Percentiles rank a stretch among this genome's conserved stretches.
Conservation (phyloP, 2,329 filamentous ascomycete species). For the Daldinia sp. region DNA sequence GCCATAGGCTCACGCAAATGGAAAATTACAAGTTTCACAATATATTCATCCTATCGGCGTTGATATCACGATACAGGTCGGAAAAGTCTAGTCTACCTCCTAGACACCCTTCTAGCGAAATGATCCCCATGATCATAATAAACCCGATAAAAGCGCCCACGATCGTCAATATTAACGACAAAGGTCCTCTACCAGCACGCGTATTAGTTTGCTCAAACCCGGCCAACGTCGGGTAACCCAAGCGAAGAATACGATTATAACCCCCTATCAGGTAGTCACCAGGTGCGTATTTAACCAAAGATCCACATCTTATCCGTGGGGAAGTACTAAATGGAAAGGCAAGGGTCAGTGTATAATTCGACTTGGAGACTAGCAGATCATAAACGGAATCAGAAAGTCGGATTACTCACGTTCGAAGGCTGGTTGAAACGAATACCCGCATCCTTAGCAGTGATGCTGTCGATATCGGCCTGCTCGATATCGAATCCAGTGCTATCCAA, state of each 20-base stretch:
- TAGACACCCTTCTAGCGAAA: conserved; percentile 37
- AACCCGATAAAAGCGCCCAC: conserved; percentile 24
- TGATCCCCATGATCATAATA: conserved; percentile 24
- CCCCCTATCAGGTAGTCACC: not conserved
- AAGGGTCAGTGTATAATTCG: conserved; percentile 24
- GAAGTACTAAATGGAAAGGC: conserved; percentile 58
- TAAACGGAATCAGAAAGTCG: not conserved
- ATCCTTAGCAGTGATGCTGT: conserved; percentile 72
- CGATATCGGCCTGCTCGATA: conserved; percentile 70
- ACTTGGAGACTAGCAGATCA: not conserved
- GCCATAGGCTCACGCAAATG: conserved; percentile 29
- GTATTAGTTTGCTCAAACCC: conserved; percentile 4
- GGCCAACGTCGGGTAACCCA: conserved; percentile 3
- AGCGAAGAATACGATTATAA: not conserved
- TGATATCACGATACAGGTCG: conserved; percentile 36
- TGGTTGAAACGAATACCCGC: conserved; percentile 78
- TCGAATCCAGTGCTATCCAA: conserved; percentile 73
- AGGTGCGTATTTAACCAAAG: conserved; percentile 56
- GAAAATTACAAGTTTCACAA: conserved; percentile 23
- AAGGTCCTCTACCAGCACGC: conserved; percentile 21
- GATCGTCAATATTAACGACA: conserved; percentile 5
- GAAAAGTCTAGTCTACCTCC: conserved; percentile 38
- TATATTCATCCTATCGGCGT: conserved; percentile 26
- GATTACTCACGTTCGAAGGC: conserved; percentile 65
- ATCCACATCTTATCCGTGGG: conserved; percentile 64